Percentiles rank a stretch among this genome's conserved stretches.
These are phyloP conservation scores for Lachancea sp. DNA, from an alignment of 805 yeast genomes.

Conservation along the genomic window DNA sequence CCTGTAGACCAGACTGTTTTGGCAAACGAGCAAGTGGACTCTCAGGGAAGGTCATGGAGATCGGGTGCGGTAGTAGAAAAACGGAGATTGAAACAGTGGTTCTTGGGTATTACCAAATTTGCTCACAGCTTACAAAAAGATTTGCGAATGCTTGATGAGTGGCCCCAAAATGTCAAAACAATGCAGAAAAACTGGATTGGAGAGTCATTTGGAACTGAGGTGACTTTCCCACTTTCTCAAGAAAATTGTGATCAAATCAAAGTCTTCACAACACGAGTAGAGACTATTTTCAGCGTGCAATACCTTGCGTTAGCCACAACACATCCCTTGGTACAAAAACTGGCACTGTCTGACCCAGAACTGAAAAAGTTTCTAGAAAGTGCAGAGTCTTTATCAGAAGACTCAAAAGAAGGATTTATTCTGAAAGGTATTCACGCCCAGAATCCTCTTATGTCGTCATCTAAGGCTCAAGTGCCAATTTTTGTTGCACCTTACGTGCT, in stretches of 20 bases:
- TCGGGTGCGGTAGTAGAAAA: constrained; percentile 94
- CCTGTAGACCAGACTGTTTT: constrained; percentile 91
- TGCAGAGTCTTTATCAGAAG: constrained; percentile 35
- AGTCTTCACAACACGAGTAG: constrained; percentile 85
- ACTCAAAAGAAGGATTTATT: constrained; percentile 55
- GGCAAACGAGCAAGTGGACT: constrained; percentile 95
- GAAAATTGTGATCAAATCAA: constrained; percentile 27
- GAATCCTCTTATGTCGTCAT: constrained; percentile 49
- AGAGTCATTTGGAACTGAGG: constrained; percentile 69
- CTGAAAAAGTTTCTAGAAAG: constrained; percentile 43
- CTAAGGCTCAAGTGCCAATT: constrained; percentile 50
- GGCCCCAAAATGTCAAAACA: constrained; percentile 85
- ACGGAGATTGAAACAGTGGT: constrained; percentile 82
- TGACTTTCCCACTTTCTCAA: constrained; percentile 42
- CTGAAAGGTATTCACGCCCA: constrained; percentile 39
- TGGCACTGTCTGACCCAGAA: constrained; percentile 34
- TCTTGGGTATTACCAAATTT: constrained; percentile 78
- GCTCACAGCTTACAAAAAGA: constrained; percentile 65
- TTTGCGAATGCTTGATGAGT: constrained; percentile 50
- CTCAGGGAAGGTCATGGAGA: constrained; percentile 90
- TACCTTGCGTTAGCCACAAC: constrained; percentile 70
- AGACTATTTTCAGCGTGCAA: constrained; percentile 78
- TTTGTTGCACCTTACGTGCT: constrained; percentile 89
- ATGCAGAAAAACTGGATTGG: constrained; percentile 98
- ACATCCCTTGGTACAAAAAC: constrained; percentile 51